Base-by-base conservation (phyloP, 2,329 filamentous ascomycete genomes). In the Metarhizium album region DNA sequence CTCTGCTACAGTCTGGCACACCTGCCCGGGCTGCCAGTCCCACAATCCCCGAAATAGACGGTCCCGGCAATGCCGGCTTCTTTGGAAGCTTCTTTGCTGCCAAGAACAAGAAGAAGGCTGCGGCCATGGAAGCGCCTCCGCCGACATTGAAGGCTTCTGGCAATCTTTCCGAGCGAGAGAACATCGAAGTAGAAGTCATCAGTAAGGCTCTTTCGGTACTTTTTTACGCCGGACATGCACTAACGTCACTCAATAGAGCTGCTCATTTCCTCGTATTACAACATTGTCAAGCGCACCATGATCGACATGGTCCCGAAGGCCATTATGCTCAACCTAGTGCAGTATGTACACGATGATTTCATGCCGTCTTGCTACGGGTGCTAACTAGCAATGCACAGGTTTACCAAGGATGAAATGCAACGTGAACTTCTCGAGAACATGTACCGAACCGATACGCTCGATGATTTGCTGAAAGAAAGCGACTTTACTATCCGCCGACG, bases 31-130 rank as follows among this genome's bases (percentile, higher is more conserved):
- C 87, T 42, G 79, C 79, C 50, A 95, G 84, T 64, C 93, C 89
- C 7, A 86, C 84, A 38, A 72, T 89, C 49, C 65, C 70, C 47
- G 72, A 82, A 42, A 59, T 65, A 42, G 70, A 73, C 43, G 71
- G 70, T 27, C 69, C 67, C 54, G 67, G 68, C 49, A 87, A 87
- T 64, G 74, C 78, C 53, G 90, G 91, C 37, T 98, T 98, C 79
- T 98, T 98, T 62, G 93, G 93, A 59, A 95, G 88, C 63, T 98
- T 98, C 80, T 98, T 96, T 66, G 89, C 93, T 11, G 90, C 88
- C 64, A 98, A 97, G 81, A 98, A 97, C 75, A 98, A 97, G 83
- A 98, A 98, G 81, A 97, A 96, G 84, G 94, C 95, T 73, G 93
- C 93, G n/a, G 90, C 91, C 46, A 98, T 98, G 93, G 93, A 98